These are phyloP conservation scores for Podaxis sp. DNA, from an alignment of 768 basidiomycete species.

Conservation along the genomic window DNA sequence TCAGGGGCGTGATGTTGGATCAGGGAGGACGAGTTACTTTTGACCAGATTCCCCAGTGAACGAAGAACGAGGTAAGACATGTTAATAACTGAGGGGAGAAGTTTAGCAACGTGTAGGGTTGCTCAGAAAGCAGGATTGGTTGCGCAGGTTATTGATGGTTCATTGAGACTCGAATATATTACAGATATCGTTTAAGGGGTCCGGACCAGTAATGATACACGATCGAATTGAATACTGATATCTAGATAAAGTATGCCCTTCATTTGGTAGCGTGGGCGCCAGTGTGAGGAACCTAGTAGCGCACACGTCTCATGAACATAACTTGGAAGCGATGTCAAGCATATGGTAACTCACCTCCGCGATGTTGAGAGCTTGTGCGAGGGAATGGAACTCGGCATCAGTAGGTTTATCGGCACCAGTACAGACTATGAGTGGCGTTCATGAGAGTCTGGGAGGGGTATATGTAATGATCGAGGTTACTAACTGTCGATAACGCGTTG, in stretches of 20 bases:
- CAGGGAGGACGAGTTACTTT: too few species aligned
- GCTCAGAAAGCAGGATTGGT: too few species aligned
- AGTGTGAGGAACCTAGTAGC: conserved; percentile 23
- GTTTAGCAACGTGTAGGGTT: too few species aligned
- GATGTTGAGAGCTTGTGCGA: conserved; percentile 42
- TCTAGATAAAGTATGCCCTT: neutral
- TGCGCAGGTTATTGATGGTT: too few species aligned
- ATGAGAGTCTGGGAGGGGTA: neutral
- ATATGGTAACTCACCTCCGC: conserved; percentile 22
- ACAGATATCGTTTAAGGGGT: neutral
- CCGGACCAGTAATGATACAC: neutral
- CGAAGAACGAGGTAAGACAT: too few species aligned
- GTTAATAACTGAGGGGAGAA: too few species aligned
- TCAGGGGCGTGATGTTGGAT: too few species aligned
- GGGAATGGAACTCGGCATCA: conserved; percentile 40
- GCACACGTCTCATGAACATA: neutral
- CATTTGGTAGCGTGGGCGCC: conserved; percentile 22
- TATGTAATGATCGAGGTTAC: conserved; percentile 15
- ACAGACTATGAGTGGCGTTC: conserved; percentile 37
- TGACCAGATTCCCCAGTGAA: too few species aligned
- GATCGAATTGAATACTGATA: neutral
- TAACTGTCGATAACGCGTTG: conserved; percentile 52
- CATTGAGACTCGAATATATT: neutral
- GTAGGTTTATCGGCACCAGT: conserved; percentile 39
- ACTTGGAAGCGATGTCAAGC: neutral